A percentile compares a stretch with the other conserved stretches of the same genome.
Evolutionary conservation across 2,329 filamentous ascomycete species (phyloP).

Genomic region (Sporothrix dimorphospora): DNA sequence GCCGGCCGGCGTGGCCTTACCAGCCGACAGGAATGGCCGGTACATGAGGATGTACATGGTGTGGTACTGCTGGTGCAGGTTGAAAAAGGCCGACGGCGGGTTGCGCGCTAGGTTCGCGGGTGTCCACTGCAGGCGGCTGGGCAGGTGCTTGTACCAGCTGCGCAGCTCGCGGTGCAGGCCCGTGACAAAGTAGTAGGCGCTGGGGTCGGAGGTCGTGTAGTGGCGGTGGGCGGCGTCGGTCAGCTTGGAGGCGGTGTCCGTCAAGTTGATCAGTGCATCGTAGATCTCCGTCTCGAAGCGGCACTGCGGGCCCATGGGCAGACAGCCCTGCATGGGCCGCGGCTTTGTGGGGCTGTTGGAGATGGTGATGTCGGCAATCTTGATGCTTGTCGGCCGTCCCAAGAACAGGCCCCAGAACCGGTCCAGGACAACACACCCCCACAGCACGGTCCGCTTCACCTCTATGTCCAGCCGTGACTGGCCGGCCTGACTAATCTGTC

Average conservation of each 20-base stretch:
- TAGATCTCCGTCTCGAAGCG: constrained; percentile 32
- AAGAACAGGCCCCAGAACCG: constrained; percentile 33
- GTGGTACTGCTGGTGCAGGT: constrained; percentile 29
- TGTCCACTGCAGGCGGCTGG: constrained; percentile 37
- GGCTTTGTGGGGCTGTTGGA: constrained; percentile 26
- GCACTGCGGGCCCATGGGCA: constrained; percentile 27
- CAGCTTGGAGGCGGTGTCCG: constrained; percentile 29
- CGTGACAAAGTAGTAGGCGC: constrained; percentile 29
- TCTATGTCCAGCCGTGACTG: constrained; percentile 29
- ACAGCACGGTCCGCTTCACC: constrained; percentile 33
- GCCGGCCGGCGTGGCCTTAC: constrained; percentile 15
- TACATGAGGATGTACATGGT: constrained; percentile 28
- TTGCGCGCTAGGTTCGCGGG: constrained; percentile 37
- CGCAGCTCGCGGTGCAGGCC: constrained; percentile 31
- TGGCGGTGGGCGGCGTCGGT: constrained; percentile 26
- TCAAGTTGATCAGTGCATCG: constrained; percentile 32
- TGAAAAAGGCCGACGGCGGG: constrained; percentile 26
- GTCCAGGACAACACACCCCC: constrained; percentile 32
- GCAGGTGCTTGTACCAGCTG: constrained; percentile 28
- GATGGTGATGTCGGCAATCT: constrained; percentile 33
- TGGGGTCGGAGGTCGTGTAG: constrained; percentile 28
- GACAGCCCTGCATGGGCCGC: constrained; percentile 21
- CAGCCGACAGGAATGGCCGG: constrained; percentile 29
- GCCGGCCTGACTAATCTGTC: constrained; percentile 27
- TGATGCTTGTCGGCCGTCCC: constrained; percentile 33